Evolutionary conservation across 2,329 filamentous ascomycete genomes (phyloP).

Genomic region (Hypoxylon sp.): DNA sequence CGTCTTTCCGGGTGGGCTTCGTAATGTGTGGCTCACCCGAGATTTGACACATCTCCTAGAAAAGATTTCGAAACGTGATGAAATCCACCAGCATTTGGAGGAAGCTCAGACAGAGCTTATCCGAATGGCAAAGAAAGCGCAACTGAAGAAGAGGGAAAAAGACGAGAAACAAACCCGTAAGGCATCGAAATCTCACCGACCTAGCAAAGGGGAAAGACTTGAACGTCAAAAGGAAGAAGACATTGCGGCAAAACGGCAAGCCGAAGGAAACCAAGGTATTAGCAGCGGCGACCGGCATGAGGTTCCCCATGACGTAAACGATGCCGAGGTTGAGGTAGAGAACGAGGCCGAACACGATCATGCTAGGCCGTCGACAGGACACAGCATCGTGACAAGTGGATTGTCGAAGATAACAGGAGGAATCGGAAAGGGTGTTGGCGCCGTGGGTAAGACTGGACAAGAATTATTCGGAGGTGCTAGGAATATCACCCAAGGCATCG

Average conservation of each 20-base stretch:
- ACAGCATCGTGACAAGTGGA: constrained; percentile 49
- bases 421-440: constrained; percentile 55
- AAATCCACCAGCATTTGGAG: constrained; percentile 77
- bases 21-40: constrained; percentile 96
- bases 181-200: constrained; percentile 56
- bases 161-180: constrained; percentile 72
- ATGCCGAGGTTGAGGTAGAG: constrained; percentile 47
- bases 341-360: constrained; percentile 12
- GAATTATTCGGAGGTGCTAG: constrained; percentile 57
- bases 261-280: constrained; percentile 58
- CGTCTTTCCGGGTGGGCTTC: constrained; percentile 92
- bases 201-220: constrained; percentile 60
- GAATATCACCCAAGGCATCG: constrained; percentile 59
- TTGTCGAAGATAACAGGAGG: constrained; percentile 60
- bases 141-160: constrained; percentile 72
- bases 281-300: constrained; percentile 62
- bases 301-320: constrained; percentile 61
- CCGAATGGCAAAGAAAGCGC: constrained; percentile 77
- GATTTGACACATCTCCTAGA: constrained; percentile 84
- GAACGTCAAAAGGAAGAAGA: constrained; percentile 59
- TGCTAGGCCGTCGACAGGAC: constrained; percentile 37
- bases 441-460: constrained; percentile 54
- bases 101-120: constrained; percentile 86
- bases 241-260: constrained; percentile 59
- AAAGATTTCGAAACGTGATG: constrained; percentile 80